Evolutionary conservation across 139 green algal genomes (phyloP), one percentile per base, ranked within the genome.

Genomic region (Coelastrella sp.): DNA sequence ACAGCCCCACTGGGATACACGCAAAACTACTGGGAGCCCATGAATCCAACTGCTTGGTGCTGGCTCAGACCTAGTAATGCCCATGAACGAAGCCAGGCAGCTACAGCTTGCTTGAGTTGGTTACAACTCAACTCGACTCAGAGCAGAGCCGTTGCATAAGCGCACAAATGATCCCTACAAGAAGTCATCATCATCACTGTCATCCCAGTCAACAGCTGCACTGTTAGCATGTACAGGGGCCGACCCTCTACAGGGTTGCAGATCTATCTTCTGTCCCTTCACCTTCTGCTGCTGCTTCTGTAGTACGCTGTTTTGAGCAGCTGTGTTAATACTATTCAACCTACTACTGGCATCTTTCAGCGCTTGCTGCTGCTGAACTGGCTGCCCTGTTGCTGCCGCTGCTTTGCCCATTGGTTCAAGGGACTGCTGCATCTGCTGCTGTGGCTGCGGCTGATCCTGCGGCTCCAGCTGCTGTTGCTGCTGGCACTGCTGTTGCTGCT

Each of bases 171-270:
- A 57, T 13, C 11, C 11, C 45, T 57, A 57, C 11, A 80, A n/a
- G 17, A 80, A 80, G 45, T 82, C 75, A 69, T 82, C 75, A 53
- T 82, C 75, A 7, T 37, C 32, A 48, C n/a, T n/a, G 45, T 63
- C 45, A 59, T 64, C 51, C 75, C 75, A 82, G 23, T n/a, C 53
- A 27, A n/a, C 53, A 64, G 19, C 53, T 32, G 21, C 53, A 9
- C 51, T 45, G 9, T n/a, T 23, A 53, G 53, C 51, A 57, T 51
- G 51, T 50, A 3, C 48, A 62, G 50, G 17, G 25, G 5, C 51
- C 51, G 69, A 4, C 45, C 25, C 32, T 45, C 30, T 48, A n/a
- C n/a, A n/a, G n/a, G n/a, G n/a, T n/a, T n/a, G n/a, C n/a, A 82
- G 53, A 4, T 51, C 5, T 32, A 82, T 82, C 13, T 38, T 51